Conservation (phyloP, 1,284 basidiomycete species). For the Cutaneotrichosporon cavernicola region DNA sequence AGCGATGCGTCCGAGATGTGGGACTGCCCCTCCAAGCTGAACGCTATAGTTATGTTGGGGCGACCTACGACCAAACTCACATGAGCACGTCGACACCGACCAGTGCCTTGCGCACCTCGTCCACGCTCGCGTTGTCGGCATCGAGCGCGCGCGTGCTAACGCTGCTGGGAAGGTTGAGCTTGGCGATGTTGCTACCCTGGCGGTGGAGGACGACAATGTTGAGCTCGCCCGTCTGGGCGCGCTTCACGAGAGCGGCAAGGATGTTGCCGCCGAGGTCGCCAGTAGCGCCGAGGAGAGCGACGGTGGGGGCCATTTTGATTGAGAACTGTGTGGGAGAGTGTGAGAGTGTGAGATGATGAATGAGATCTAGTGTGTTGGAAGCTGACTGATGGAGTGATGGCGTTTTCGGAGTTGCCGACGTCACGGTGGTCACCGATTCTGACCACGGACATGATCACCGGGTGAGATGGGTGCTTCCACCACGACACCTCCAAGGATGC, state of each 20-base stretch:
- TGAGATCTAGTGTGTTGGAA: neutral
- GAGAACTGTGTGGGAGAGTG: neutral
- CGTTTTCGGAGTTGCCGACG: neutral
- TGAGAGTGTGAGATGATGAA: neutral
- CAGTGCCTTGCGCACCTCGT: slow-evolving; percentile 8
- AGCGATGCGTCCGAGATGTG: neutral
- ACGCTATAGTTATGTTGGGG: too few species aligned
- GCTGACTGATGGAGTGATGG: neutral
- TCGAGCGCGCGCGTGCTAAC: slow-evolving; percentile 21
- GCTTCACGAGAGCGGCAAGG: slow-evolving; percentile 11
- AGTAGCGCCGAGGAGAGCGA: slow-evolving; percentile 21
- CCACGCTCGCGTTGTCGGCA: neutral
- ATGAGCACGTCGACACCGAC: slow-evolving; percentile 12
- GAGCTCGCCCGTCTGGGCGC: slow-evolving; percentile 13
- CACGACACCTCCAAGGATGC: too few species aligned
- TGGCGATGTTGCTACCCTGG: slow-evolving; percentile 11
- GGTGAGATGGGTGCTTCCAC: too few species aligned
- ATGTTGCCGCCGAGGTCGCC: slow-evolving; percentile 17
- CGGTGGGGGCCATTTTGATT: slow-evolving; percentile 9
- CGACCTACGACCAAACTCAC: neutral
- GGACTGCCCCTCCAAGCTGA: too few species aligned
- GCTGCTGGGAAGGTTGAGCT: slow-evolving; percentile 15
- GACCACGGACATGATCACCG: too few species aligned
- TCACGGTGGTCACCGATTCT: too few species aligned
- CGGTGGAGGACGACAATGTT: slow-evolving; percentile 25